Base-by-base conservation (phyloP, 768 basidiomycete genomes). In the Krasilnikovozyma curviuscula region DNA sequence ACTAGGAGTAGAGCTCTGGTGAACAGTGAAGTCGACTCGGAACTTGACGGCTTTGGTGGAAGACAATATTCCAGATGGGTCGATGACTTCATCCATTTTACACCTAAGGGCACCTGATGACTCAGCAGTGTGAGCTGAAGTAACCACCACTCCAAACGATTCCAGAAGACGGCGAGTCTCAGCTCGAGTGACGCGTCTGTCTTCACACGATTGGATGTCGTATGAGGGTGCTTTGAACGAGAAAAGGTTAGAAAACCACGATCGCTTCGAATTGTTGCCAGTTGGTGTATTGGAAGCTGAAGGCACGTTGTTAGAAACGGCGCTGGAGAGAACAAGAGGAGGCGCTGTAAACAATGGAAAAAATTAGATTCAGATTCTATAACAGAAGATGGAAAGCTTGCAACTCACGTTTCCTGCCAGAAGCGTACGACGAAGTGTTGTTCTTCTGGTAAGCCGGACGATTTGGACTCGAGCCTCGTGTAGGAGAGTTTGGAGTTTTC, bases 161-260 rank as follows among this genome's bases (percentile, higher is more conserved):
- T 76, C 74, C 53, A 98, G 69, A 37, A 88, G 63, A 40, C 75
- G 70, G 50, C 76, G 72, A 63, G 83, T 82, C 58, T 81, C 77
- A 55, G 75, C 74, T 41, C 80, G 69, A 6, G 85, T 81, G 33
- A 71, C 75, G 53, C 75, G 69, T 10, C 64, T 62, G 31, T 60
- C 62, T 48, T 67, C 65, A 44, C 57, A 61, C 12, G 68, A 68
- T 50, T 63, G 57, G 39, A 70, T 56, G 0, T 63, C 65, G 53
- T 63, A 67, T 21, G 67, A 54, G 7, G 58, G 44, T 10, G 82
- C 76, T 58, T 79, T 83, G 68, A 84, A 78, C 61, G 75, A 81
- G 73, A 95, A 89, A 34, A 93, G 72, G 57, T 78, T 81, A 37
- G 77, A 76, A 53, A 98, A 74, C 91, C 89, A 97, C 43, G 71